Evolutionary conservation across 108 stramenopile genomes (phyloP).

Genomic region (Skeletonema marinoi): DNA sequence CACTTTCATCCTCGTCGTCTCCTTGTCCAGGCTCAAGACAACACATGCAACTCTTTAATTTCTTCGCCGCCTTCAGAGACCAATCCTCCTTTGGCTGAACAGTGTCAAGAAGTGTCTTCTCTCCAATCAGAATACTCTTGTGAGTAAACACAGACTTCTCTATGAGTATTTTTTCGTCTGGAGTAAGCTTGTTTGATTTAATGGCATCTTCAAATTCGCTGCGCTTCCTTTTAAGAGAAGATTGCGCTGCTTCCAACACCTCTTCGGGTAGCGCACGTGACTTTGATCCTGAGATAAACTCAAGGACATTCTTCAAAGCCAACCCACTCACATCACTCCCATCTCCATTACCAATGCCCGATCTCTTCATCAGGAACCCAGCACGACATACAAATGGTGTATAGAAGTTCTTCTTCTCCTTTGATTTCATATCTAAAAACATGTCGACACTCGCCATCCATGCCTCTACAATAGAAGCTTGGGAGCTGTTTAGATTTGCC

Average conservation of each 20-base stretch:
- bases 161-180: conserved; percentile 42
- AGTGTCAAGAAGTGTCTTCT: conserved; percentile 83
- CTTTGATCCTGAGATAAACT: conserved; percentile 76
- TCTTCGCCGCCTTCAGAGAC: conserved; percentile 69
- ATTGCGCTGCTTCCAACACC: conserved; percentile 55
- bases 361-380: conserved; percentile 58
- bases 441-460: conserved; percentile 85
- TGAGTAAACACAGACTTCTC: conserved; percentile 82
- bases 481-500: conserved; percentile 52
- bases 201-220: conserved; percentile 8
- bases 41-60: conserved; percentile 50
- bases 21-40: conserved; percentile 48
- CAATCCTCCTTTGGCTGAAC: conserved; percentile 79
- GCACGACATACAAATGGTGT: conserved; percentile 77
- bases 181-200: neutral
- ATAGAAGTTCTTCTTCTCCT: conserved; percentile 76
- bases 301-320: conserved; percentile 69
- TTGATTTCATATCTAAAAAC: conserved; percentile 71
- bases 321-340: conserved; percentile 55
- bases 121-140: conserved; percentile 78
- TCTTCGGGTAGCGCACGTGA: conserved; percentile 57
- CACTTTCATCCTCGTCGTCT: conserved; percentile 58
- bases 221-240: conserved; percentile 50
- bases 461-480: conserved; percentile 69
- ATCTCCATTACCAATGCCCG: conserved; percentile 48